These are phyloP conservation scores for Periconia macrospinosa DNA, from an alignment of 2,329 filamentous ascomycete genomes.

Conservation along the genomic window DNA sequence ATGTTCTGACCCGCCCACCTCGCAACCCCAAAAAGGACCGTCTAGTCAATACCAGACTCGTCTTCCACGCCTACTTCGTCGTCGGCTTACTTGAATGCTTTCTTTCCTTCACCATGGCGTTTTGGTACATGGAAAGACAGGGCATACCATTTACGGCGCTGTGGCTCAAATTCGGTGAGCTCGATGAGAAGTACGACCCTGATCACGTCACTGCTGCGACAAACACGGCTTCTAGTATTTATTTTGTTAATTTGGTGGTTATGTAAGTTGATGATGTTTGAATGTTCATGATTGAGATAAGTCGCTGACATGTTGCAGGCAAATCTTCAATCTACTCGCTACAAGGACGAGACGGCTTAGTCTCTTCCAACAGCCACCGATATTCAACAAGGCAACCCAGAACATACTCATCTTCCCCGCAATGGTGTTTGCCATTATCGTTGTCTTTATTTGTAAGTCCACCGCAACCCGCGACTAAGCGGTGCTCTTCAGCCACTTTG, in stretches of 20 bases:
- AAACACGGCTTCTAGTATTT: slow-evolving; percentile 71
- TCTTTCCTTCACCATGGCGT: slow-evolving; percentile 48
- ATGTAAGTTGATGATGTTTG: slow-evolving; percentile 56
- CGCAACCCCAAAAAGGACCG: slow-evolving; percentile 70
- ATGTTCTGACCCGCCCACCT: slow-evolving; percentile 70
- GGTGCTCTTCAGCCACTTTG: background rate
- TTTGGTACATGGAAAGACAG: slow-evolving; percentile 43
- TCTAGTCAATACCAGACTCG: slow-evolving; percentile 72
- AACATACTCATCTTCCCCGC: slow-evolving; percentile 72
- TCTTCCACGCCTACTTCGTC: slow-evolving; percentile 72
- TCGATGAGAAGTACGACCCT: slow-evolving; percentile 25
- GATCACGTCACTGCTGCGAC: slow-evolving; percentile 50
- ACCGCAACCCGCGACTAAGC: background rate
- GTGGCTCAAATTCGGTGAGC: slow-evolving; percentile 59
- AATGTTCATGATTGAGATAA: too few species aligned
- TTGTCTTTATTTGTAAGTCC: slow-evolving; percentile 61
- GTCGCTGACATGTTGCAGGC: slow-evolving; percentile 44
- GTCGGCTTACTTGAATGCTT: slow-evolving; percentile 59
- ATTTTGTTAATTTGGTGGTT: slow-evolving; percentile 78
- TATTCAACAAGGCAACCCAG: slow-evolving; percentile 63
- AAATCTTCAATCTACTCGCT: slow-evolving; percentile 75
- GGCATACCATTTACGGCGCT: slow-evolving; percentile 68
- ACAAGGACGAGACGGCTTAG: slow-evolving; percentile 62
- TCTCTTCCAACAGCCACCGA: slow-evolving; percentile 72
- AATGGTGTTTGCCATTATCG: slow-evolving; percentile 67